A percentile compares a stretch with the other conserved stretches of the same genome.
phyloP scores from a whole-genome alignment of 371 early-diverging fungal species.

The Syncephalis fuscata region DNA sequence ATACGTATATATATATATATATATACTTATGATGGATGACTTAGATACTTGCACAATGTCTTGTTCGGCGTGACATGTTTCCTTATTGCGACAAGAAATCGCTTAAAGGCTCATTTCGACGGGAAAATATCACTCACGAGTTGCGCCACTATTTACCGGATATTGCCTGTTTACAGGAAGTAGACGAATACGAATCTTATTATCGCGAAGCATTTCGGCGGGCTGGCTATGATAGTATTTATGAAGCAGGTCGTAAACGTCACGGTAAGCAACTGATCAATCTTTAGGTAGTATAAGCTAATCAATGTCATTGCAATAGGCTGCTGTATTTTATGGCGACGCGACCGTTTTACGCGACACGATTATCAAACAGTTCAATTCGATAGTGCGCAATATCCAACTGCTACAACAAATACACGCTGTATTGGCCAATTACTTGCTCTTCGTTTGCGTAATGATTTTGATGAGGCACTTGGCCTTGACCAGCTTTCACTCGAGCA shows the following conservation, averaged over 20 bases:
- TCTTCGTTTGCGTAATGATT: too few species aligned
- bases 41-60: constrained; percentile 1
- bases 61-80: neutral
- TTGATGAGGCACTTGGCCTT: too few species aligned
- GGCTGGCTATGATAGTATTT: neutral
- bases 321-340: constrained; percentile 1
- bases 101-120: neutral
- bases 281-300: too few species aligned
- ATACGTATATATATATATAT: too few species aligned
- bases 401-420: too few species aligned
- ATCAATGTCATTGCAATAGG: neutral
- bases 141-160: neutral
- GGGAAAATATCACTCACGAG: neutral
- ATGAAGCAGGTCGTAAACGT: neutral
- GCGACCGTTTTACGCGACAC: too few species aligned
- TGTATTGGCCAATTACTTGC: too few species aligned
- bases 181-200: neutral
- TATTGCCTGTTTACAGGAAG: constrained; percentile 2
- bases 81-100: constrained; percentile 3
- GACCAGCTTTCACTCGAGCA: too few species aligned
- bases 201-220: neutral
- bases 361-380: too few species aligned
- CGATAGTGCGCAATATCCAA: too few species aligned
- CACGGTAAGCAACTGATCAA: constrained; percentile 1
- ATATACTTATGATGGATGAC: too few species aligned